Evolutionary conservation across 306 rosid genomes (phyloP).

Genomic region (Lupinus albus): DNA sequence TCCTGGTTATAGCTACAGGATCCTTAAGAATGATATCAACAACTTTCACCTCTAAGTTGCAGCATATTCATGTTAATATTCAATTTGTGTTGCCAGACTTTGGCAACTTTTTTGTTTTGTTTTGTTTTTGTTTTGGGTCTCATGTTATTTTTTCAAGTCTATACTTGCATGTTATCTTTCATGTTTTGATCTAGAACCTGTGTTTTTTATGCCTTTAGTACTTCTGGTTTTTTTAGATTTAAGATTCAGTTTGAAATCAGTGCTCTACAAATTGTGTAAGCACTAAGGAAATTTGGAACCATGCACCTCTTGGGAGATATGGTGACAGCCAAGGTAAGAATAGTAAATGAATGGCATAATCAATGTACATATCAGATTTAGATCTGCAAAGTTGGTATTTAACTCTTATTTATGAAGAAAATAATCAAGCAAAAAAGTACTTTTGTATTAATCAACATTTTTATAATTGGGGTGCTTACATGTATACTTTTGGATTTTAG

Average conservation of each 20-base stretch:
- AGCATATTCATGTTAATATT: slow-evolving; percentile 18
- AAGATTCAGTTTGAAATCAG: not conserved
- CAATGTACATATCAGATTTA: slow-evolving; percentile 12
- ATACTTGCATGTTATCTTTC: not conserved
- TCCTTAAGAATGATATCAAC: slow-evolving; percentile 61
- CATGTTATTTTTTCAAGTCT: slow-evolving; percentile 3
- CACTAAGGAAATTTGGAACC: slow-evolving; percentile 3
- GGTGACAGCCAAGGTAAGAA: not conserved
- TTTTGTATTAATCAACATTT: not conserved
- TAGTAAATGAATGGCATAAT: not conserved
- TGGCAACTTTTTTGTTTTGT: slow-evolving; percentile 3
- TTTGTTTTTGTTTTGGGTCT: not conserved
- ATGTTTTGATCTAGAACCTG: not conserved
- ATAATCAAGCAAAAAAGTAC: not conserved
- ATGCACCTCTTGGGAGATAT: not conserved
- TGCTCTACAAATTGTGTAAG: slow-evolving; percentile 17
- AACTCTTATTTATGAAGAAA: no score
- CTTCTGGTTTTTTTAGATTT: not conserved
- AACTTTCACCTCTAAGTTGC: slow-evolving; percentile 44
- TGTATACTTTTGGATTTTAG: not conserved
- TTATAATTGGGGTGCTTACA: slow-evolving; percentile 12
- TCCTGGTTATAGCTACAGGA: slow-evolving; percentile 62
- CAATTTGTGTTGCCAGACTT: slow-evolving; percentile 18
- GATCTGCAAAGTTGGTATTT: not conserved
- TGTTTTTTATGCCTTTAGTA: slow-evolving; percentile 7